Base-by-base conservation (phyloP, 805 yeast species). In the Wickerhamiella brachini region DNA sequence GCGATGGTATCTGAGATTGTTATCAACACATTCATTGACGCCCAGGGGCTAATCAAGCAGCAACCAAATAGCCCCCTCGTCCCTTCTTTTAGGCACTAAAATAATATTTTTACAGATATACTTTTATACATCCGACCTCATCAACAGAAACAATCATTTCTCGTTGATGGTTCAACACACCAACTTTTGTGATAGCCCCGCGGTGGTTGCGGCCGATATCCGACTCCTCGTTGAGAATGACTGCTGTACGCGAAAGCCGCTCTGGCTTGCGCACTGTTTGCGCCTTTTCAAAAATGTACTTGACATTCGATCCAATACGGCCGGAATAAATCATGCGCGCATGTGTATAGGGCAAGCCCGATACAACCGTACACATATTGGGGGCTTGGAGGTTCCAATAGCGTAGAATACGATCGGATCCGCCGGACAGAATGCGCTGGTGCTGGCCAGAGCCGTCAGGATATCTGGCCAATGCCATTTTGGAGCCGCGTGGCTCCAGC, bases 121-220 rank as follows among this genome's bases (percentile, higher is more conserved):
- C 75, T 60, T 79, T 78, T 31, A 85, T 69, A 2, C 68, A 69
- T 0, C 95, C 95, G 43, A 77, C 72, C 51, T 86, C 67, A 57
- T 85, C 94, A 2, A 69, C 86, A 2, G 83, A 71, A 2, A 85
- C 66, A 2, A 84, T 62, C 78, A 84, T 74, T 42, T 75, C 77
- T 52, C 73, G 75, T 0, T 86, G 86, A 9, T 64, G 60, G 15
- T 67, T 55, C 15, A 79, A 62, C 17, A 75, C 59, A 0, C 71
- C 72, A 3, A 81, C 65, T 41, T 69, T 81, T 2, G 71, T 71
- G 38, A 83, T 71, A 1, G 68, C 57, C 51, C 81, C 85, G 39
- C 69, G 72, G 53, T 78, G 83, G 44, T 68, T 69, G 48, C 69
- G 67, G 47, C 72, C 66, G 18, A 69, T 49, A 26, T 67, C 72